Conservation (phyloP, 2,329 filamentous ascomycete species). For the Sphaerostilbella broomeana region DNA sequence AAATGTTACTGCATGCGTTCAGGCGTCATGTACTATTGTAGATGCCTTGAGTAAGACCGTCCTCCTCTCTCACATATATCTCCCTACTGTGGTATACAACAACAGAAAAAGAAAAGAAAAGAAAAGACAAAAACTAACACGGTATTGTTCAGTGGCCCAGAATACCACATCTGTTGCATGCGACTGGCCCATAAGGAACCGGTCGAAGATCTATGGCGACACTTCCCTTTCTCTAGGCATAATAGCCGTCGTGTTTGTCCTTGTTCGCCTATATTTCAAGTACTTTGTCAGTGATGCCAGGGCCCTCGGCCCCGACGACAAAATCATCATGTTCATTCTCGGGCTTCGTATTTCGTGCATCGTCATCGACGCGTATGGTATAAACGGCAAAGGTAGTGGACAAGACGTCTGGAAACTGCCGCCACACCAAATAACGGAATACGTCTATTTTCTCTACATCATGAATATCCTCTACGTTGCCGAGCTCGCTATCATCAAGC, state of each 20-base stretch:
- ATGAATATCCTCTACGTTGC: slow-evolving; percentile 34
- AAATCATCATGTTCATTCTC: slow-evolving; percentile 20
- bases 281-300: slow-evolving; percentile 20
- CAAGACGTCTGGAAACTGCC: slow-evolving; percentile 28
- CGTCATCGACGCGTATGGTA: slow-evolving; percentile 19
- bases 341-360: slow-evolving; percentile 18
- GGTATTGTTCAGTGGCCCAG: slow-evolving; percentile 1
- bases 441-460: slow-evolving; percentile 25
- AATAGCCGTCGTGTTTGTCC: slow-evolving; percentile 15
- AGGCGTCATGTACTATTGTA: not conserved
- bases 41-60: slow-evolving; percentile 2
- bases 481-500: slow-evolving; percentile 32
- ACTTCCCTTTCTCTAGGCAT: slow-evolving; percentile 15
- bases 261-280: slow-evolving; percentile 16
- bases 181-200: too few relatives aligned
- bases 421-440: slow-evolving; percentile 18
- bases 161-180: too few relatives aligned
- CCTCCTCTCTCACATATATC: not conserved
- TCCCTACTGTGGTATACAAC: too few relatives aligned
- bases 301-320: slow-evolving; percentile 29
- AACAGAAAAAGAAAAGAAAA: too few relatives aligned
- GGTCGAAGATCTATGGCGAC: slow-evolving; percentile 3
- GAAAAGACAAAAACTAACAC: slow-evolving; percentile 2
- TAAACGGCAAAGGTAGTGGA: slow-evolving; percentile 24
- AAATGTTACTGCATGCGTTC: slow-evolving; percentile 3